These are phyloP conservation scores for Cladosporium cucumerinum DNA, from an alignment of 2,329 filamentous ascomycete species.

Conservation along the genomic window DNA sequence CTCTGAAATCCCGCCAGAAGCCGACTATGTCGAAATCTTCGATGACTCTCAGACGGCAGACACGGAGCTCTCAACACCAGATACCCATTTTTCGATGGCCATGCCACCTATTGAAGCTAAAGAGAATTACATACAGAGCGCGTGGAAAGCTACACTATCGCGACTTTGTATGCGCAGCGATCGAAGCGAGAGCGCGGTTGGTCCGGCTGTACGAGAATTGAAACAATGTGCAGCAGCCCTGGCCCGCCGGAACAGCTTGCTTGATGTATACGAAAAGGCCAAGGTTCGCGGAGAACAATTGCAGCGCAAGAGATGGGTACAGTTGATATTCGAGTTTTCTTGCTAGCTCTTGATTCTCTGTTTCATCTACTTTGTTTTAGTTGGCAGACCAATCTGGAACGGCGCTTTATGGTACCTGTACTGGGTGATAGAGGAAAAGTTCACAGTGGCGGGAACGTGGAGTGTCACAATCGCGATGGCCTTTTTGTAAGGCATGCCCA, in stretches of 20 bases:
- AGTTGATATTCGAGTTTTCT: slow-evolving; percentile 39
- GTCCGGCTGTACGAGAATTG: not conserved
- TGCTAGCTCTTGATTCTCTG: slow-evolving; percentile 38
- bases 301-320: slow-evolving; percentile 33
- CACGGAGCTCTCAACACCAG: not conserved
- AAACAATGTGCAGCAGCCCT: not conserved
- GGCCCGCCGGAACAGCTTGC: slow-evolving; percentile 16
- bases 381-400: slow-evolving; percentile 47
- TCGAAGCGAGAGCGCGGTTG: not conserved
- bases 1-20: not conserved
- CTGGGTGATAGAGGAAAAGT: not conserved
- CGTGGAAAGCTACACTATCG: not conserved
- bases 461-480: not conserved
- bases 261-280: slow-evolving; percentile 25
- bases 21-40: not conserved
- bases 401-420: slow-evolving; percentile 28
- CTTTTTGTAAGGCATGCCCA: not conserved
- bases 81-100: not conserved
- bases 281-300: slow-evolving; percentile 21
- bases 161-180: not conserved
- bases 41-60: not conserved
- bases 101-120: not conserved
- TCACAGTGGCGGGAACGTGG: not conserved
- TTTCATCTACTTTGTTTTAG: slow-evolving; percentile 47
- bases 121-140: not conserved